Base-by-base conservation (phyloP, 2,329 filamentous ascomycete species). In the Exophiala sp. region DNA sequence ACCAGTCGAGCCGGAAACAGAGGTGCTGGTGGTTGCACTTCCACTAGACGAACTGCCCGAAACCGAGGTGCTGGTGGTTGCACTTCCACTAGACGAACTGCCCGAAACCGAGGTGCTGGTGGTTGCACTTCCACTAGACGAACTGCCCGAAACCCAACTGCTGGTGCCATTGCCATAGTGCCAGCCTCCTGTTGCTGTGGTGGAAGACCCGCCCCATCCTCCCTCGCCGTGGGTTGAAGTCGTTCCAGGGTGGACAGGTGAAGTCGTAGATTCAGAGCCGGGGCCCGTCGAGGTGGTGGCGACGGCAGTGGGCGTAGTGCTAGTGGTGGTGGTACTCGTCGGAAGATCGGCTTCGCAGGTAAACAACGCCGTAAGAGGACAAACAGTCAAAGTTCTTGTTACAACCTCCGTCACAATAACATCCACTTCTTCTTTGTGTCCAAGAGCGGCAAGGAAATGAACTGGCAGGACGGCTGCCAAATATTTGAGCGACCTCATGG, bases 401-500 rank as follows among this genome's bases (percentile, higher is more conserved):
- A 42, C 30, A 8, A 55, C 57, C 7, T 57, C 52, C 19, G 51
- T 42, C 29, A 55, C 52, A 14, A 55, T 53, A 3, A 43, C 44
- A 46, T 59, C 57, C 2, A 30, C 38, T n/a, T 57, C 49, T 8
- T 8, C 8, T 3, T 8, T 14, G 3, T 16, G 19, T 22, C 23
- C 49, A 13, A 39, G 29, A 30, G 16, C 45, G 16, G 48, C 30
- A 39, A 51, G 39, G 16, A 47, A 40, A 24, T 41, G 29, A n/a
- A 56, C 32, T 22, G 57, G 52, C 57, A 57, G 37, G 9, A 54
- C 34, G 22, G 52, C 57, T 46, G 55, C 48, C 21, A 52, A 40
- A 43, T 57, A 59, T 29, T 48, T 47, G 37, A 57, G 50, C 35
- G 55, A 57, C 50, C 55, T 55, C 57, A 59, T 59, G 14, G 29